A percentile compares a stretch with the other conserved stretches of the same genome.
These are phyloP conservation scores for Pistacia atlantica DNA, from an alignment of 345 rosid species.

Conservation along the genomic window DNA sequence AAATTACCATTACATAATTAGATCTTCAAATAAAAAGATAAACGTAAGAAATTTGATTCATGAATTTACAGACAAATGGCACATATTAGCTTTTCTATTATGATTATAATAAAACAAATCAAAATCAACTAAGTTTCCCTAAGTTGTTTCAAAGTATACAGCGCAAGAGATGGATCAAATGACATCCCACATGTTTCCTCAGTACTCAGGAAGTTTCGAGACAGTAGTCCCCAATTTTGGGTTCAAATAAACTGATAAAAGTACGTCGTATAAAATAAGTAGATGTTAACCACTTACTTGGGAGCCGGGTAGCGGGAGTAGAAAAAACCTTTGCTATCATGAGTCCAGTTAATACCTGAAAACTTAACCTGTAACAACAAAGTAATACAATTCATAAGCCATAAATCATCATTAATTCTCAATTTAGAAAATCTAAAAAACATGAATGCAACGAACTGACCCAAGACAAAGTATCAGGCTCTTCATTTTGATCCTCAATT, in stretches of 20 bases:
- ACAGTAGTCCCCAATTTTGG: no score
- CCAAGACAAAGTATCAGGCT: constrained; percentile 79
- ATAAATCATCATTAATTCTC: neutral
- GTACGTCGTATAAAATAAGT: neutral
- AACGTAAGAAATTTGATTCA: neutral
- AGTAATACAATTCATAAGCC: neutral
- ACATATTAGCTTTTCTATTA: neutral
- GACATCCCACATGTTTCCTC: no score
- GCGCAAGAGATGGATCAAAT: neutral
- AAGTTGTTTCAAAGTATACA: neutral
- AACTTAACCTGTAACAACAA: constrained; percentile 67
- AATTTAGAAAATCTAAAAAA: no score
- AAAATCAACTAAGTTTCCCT: neutral
- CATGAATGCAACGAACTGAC: constrained; percentile 39
- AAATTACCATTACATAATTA: neutral
- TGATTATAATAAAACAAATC: neutral
- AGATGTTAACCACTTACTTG: constrained; percentile 44
- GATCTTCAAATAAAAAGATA: neutral
- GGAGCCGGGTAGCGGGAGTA: constrained; percentile 90
- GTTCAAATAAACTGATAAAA: no score
- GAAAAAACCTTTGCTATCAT: constrained; percentile 84
- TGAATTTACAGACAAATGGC: no score
- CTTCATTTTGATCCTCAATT: constrained; percentile 59
- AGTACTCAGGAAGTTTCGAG: no score
- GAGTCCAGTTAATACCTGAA: constrained; percentile 83